Conservation (phyloP, 2,329 filamentous ascomycete species). For the Fusarium sp. region DNA sequence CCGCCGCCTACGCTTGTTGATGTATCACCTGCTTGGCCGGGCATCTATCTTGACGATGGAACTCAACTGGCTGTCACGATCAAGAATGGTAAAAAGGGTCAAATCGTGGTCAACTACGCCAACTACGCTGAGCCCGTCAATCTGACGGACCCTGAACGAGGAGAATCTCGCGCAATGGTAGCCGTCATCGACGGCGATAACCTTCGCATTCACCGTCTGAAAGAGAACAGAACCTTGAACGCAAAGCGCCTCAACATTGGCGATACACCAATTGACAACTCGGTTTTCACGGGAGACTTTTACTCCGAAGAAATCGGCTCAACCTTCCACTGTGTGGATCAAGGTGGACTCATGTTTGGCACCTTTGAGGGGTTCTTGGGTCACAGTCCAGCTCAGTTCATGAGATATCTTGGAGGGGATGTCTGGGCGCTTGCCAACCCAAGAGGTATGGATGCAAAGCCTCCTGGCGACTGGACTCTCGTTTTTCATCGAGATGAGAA, state of each 20-base stretch:
- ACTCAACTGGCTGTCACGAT: constrained; percentile 29
- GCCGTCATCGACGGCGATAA: constrained; percentile 4
- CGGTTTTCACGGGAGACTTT: constrained; percentile 12
- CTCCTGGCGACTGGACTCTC: constrained; percentile 29
- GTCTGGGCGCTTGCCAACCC: constrained; percentile 27
- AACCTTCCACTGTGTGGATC: constrained; percentile 22
- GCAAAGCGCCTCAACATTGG: constrained; percentile 7
- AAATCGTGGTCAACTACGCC: constrained; percentile 17
- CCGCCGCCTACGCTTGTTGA: constrained; percentile 1
- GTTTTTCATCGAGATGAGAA: constrained; percentile 8
- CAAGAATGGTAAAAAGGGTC: constrained; percentile 3
- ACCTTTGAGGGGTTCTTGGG: constrained; percentile 28
- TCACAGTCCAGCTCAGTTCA: constrained; percentile 23
- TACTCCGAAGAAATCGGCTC: constrained; percentile 27
- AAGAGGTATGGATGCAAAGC: constrained; percentile 31
- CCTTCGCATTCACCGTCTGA: constrained; percentile 17
- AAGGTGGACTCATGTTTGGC: constrained; percentile 25
- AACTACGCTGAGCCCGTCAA: constrained; percentile 27
- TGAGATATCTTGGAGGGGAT: constrained; percentile 18
- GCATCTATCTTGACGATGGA: constrained; percentile 20
- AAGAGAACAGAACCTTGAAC: constrained; percentile 21
- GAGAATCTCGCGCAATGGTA: constrained; percentile 18
- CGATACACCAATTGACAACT: neutral
- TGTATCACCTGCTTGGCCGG: constrained; percentile 4
- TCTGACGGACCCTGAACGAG: constrained; percentile 15